A percentile compares a stretch with the other conserved stretches of the same genome.
Evolutionary conservation across 768 basidiomycete species (phyloP).

Genomic region (Scleroderma citrinum): DNA sequence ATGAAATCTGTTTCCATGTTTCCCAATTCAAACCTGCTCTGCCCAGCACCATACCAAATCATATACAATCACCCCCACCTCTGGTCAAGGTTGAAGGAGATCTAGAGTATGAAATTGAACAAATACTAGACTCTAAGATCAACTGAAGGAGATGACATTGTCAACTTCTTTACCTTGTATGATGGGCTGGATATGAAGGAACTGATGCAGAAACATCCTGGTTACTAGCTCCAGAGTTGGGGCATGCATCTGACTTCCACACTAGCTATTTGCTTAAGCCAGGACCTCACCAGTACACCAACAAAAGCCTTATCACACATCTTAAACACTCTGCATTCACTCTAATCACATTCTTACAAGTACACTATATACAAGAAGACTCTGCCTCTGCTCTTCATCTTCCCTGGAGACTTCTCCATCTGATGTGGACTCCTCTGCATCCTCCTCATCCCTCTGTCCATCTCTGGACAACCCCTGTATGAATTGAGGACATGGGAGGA

Average conservation of each 20-base stretch:
- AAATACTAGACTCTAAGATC: conserved; percentile 7
- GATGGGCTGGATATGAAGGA: conserved; percentile 3
- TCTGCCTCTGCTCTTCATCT: too few species aligned
- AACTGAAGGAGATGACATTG: neutral
- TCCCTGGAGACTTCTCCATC: too few species aligned
- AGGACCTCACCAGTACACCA: neutral
- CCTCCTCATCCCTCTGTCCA: too few species aligned
- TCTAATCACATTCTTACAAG: too few species aligned
- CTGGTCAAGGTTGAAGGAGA: conserved; percentile 1
- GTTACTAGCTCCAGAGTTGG: neutral
- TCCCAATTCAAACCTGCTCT: neutral
- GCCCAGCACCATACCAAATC: neutral
- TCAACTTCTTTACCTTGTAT: conserved; percentile 6
- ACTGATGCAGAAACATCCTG: neutral
- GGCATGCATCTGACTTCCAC: neutral
- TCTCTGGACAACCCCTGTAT: too few species aligned
- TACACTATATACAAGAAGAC: too few species aligned
- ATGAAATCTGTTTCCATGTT: conserved; percentile 10
- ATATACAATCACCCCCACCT: conserved; percentile 5
- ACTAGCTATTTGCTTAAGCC: neutral
- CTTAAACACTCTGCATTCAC: too few species aligned
- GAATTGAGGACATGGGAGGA: too few species aligned
- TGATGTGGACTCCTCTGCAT: too few species aligned
- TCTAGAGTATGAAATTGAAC: conserved; percentile 15
- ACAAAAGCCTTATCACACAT: too few species aligned